phyloP scores from a whole-genome alignment of 2,329 filamentous ascomycete genomes.

The Aspergillus pseudonomiae region DNA sequence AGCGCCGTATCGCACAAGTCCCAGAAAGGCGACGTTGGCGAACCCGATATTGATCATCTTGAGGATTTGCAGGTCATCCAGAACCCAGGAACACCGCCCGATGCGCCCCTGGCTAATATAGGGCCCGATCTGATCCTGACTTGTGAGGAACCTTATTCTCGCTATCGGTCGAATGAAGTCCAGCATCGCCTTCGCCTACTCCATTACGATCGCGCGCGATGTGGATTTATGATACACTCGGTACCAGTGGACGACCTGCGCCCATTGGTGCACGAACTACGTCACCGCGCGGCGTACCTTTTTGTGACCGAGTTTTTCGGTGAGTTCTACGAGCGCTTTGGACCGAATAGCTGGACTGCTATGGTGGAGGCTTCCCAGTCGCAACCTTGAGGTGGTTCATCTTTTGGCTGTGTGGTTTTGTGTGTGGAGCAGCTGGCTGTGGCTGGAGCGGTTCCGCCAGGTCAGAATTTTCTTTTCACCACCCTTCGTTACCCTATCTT shows the following conservation, averaged over 20 bases:
- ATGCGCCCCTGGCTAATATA: constrained; percentile 8
- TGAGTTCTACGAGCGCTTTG: constrained; percentile 24
- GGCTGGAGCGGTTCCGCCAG: background rate
- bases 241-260: constrained; percentile 15
- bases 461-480: background rate
- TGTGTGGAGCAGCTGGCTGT: background rate
- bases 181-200: constrained; percentile 13
- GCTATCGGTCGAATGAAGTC: constrained; percentile 18
- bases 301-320: constrained; percentile 21
- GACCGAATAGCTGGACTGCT: constrained; percentile 13
- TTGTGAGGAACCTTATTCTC: constrained; percentile 20
- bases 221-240: constrained; percentile 21
- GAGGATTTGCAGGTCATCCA: constrained; percentile 16
- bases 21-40: background rate
- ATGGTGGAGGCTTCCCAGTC: constrained; percentile 14
- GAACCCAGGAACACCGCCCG: constrained; percentile 22
- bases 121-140: constrained; percentile 18
- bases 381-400: background rate
- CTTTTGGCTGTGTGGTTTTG: background rate
- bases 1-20: too few relatives aligned
- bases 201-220: constrained; percentile 12
- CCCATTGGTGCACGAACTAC: constrained; percentile 19
- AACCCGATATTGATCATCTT: background rate
- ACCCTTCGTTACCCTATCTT: too few relatives aligned
- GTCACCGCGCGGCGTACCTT: constrained; percentile 14